These are phyloP conservation scores for Ganoderma boninense DNA, from an alignment of 1,284 basidiomycete genomes.

Conservation along the genomic window DNA sequence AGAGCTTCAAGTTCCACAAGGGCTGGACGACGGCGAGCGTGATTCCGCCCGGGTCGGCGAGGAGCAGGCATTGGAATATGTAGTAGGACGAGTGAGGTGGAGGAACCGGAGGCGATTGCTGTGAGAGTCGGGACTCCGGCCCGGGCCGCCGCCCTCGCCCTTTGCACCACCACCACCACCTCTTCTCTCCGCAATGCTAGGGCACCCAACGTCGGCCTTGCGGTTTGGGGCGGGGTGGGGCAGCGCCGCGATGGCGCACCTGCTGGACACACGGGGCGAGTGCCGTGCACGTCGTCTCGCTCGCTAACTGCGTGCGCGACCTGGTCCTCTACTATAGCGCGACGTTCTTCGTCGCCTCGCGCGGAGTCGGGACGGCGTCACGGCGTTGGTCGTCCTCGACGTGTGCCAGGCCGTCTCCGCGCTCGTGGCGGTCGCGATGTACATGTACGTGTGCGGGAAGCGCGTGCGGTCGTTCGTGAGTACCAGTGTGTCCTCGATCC, in stretches of 20 bases:
- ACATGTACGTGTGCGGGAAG: constrained; percentile 47
- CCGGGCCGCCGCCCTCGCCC: too few relatives aligned
- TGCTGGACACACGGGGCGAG: constrained; percentile 53
- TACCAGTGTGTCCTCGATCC: constrained; percentile 8
- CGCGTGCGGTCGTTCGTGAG: constrained; percentile 51
- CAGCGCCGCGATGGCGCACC: constrained; percentile 49
- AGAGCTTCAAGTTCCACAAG: constrained; percentile 45
- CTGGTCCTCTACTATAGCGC: constrained; percentile 51
- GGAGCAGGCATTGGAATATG: constrained; percentile 40
- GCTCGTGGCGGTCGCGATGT: constrained; percentile 50
- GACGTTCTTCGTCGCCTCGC: constrained; percentile 51
- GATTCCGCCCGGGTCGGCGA: constrained; percentile 36
- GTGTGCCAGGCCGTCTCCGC: constrained; percentile 50
- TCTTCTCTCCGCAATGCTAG: constrained; percentile 11
- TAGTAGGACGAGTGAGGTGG: constrained; percentile 28
- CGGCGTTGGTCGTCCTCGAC: constrained; percentile 45
- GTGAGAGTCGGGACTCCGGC: constrained; percentile 34
- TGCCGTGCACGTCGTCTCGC: constrained; percentile 51
- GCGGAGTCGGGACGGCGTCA: constrained; percentile 45
- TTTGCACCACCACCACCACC: too few relatives aligned
- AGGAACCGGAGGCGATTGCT: constrained; percentile 32
- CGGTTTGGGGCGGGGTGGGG: constrained; percentile 43
- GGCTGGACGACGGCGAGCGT: constrained; percentile 47
- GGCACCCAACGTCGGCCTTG: constrained; percentile 50
- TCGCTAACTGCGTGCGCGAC: constrained; percentile 54